Percentiles rank a stretch among this genome's conserved stretches.
These are phyloP conservation scores for Blastobotrys apis DNA, from an alignment of 1,139 yeast genomes.

Conservation along the genomic window DNA sequence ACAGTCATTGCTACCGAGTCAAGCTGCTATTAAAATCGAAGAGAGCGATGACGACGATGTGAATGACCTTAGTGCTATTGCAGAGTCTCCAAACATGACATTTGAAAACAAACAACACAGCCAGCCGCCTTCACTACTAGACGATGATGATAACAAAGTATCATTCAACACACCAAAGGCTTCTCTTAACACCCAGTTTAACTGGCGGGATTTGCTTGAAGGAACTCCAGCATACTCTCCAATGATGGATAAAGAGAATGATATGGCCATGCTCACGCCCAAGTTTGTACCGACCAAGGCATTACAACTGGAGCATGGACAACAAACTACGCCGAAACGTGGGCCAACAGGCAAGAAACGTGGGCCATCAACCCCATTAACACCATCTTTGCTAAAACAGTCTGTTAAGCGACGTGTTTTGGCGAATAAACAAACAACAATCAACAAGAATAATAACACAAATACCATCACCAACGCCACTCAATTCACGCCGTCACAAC, in stretches of 20 bases:
- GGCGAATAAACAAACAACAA: conserved; percentile 13
- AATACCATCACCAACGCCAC: neutral
- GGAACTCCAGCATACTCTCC: conserved; percentile 7
- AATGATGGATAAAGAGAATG: conserved; percentile 4
- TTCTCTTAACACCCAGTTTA: conserved; percentile 3
- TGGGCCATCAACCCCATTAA: conserved; percentile 21
- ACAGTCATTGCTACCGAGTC: conserved; percentile 18
- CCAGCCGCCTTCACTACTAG: no score
- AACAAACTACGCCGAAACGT: conserved; percentile 7
- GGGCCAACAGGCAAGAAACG: conserved; percentile 16
- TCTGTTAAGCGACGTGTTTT: conserved; percentile 16
- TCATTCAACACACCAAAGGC: conserved; percentile 7
- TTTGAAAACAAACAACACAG: no score
- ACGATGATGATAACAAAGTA: conserved; percentile 1
- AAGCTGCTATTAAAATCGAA: no score
- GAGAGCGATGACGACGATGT: no score
- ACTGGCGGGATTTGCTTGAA: conserved; percentile 6
- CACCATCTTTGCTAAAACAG: conserved; percentile 19
- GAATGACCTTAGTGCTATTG: no score
- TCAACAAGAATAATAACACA: neutral
- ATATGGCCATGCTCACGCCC: conserved; percentile 1
- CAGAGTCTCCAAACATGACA: no score
- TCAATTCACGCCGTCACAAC: conserved; percentile 6
- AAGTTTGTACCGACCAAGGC: conserved; percentile 1
- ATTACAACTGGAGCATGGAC: no score